Conservation (phyloP, 2,329 filamentous ascomycete genomes). For the Chaetomium sp. region DNA sequence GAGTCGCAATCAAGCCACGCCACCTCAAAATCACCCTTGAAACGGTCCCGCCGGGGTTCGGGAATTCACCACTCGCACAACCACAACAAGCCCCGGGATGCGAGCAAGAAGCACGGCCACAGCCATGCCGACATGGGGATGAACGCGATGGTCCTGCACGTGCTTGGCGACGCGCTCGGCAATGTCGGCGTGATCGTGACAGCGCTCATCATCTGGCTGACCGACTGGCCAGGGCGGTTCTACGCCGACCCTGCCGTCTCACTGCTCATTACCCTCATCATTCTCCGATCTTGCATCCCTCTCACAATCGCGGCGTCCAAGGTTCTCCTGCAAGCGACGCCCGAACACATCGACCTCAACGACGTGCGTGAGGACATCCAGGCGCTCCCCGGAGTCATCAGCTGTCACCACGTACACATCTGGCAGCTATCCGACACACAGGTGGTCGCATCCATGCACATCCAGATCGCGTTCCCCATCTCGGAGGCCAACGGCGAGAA, state of each 20-base stretch:
- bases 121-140: constrained; percentile 90
- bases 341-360: constrained; percentile 77
- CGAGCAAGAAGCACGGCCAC: constrained; percentile 60
- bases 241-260: constrained; percentile 92
- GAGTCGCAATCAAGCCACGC: constrained; percentile 8
- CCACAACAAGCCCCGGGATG: constrained; percentile 67
- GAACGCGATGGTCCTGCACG: constrained; percentile 73
- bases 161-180: constrained; percentile 76
- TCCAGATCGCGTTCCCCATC: constrained; percentile 86
- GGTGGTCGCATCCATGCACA: constrained; percentile 85
- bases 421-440: constrained; percentile 97
- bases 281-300: constrained; percentile 67
- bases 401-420: constrained; percentile 92
- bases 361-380: constrained; percentile 92
- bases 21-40: constrained; percentile 18
- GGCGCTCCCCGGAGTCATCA: constrained; percentile 73
- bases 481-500: constrained; percentile 68
- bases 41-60: constrained; percentile 41
- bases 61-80: constrained; percentile 66
- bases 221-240: constrained; percentile 69
- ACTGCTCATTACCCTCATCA: constrained; percentile 81
- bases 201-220: constrained; percentile 86
- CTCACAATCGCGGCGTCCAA: constrained; percentile 74
- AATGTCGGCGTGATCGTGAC: constrained; percentile 81
- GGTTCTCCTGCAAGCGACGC: constrained; percentile 90